Conservation (phyloP, 495 filamentous ascomycete species). For the Penicillium malachiteum region DNA sequence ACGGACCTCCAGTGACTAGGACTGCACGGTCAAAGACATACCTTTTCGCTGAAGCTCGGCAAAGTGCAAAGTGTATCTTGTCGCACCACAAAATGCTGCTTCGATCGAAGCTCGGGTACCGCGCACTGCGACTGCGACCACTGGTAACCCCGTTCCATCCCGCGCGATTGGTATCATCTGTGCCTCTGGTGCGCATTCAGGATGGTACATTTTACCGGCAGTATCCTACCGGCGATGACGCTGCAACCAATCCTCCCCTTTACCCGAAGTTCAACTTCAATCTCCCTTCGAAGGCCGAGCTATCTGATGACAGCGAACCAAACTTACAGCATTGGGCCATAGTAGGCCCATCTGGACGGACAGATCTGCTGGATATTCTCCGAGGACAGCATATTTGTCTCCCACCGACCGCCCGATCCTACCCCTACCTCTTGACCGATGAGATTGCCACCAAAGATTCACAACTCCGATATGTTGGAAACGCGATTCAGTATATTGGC, state of each 20-base stretch:
- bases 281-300: conserved; percentile 51
- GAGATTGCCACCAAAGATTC: conserved; percentile 56
- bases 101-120: not conserved
- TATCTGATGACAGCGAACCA: not conserved
- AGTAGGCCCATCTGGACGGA: conserved; percentile 69
- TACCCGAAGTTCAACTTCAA: conserved; percentile 67
- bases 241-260: conserved; percentile 52
- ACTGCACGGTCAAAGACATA: no score
- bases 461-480: conserved; percentile 52
- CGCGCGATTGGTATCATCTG: conserved; percentile 14
- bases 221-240: conserved; percentile 58
- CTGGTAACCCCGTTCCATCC: not conserved
- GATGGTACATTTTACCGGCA: conserved; percentile 80
- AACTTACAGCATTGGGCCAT: conserved; percentile 67
- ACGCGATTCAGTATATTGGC: conserved; percentile 80
- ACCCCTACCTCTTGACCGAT: conserved; percentile 69
- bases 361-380: conserved; percentile 72
- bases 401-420: conserved; percentile 70
- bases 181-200: conserved; percentile 68
- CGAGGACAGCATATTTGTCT: conserved; percentile 69
- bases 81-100: not conserved
- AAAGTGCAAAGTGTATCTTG: no score
- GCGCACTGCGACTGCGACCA: not conserved
- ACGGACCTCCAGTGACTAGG: no score
- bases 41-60: no score